Evolutionary conservation across 2,329 filamentous ascomycete species (phyloP).

Genomic region (Pseudofabraea citricarpa): DNA sequence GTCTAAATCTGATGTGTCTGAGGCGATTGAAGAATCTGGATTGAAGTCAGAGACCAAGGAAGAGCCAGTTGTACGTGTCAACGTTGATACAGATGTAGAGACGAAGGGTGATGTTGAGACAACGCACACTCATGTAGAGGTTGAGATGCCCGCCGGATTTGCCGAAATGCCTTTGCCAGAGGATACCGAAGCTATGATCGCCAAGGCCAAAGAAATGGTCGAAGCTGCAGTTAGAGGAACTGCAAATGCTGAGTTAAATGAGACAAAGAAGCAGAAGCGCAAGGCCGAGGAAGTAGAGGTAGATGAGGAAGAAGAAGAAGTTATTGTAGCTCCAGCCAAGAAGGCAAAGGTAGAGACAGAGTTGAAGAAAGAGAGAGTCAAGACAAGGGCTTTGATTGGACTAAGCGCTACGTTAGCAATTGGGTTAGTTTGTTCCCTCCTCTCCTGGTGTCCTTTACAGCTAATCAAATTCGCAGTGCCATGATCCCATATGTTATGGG

Average conservation of each 20-base stretch:
- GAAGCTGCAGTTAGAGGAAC: constrained; percentile 56
- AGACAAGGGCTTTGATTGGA: constrained; percentile 79
- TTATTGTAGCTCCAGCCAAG: constrained; percentile 57
- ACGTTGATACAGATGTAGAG: constrained; percentile 61
- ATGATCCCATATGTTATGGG: constrained; percentile 29
- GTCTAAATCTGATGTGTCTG: neutral
- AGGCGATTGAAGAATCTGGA: constrained; percentile 13
- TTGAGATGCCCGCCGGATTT: constrained; percentile 67
- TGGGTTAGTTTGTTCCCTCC: constrained; percentile 61
- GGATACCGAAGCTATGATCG: constrained; percentile 78
- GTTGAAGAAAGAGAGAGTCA: constrained; percentile 78
- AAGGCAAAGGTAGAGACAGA: constrained; percentile 77
- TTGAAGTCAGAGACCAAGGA: constrained; percentile 30
- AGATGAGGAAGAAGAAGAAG: constrained; percentile 40
- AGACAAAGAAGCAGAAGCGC: constrained; percentile 54
- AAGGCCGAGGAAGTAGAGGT: constrained; percentile 67
- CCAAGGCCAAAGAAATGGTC: constrained; percentile 84
- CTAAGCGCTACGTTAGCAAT: constrained; percentile 82
- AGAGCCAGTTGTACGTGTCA: constrained; percentile 60
- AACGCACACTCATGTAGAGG: constrained; percentile 67
- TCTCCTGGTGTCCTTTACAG: neutral
- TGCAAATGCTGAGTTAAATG: constrained; percentile 30
- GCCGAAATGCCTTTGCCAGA: constrained; percentile 68
- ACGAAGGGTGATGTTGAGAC: constrained; percentile 56
- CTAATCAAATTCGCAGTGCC: constrained; percentile 21